Evolutionary conservation across 192 early-diverging fungal genomes (phyloP), one percentile per base, ranked within the genome.

Genomic region (Phlyctochytrium arcticum): DNA sequence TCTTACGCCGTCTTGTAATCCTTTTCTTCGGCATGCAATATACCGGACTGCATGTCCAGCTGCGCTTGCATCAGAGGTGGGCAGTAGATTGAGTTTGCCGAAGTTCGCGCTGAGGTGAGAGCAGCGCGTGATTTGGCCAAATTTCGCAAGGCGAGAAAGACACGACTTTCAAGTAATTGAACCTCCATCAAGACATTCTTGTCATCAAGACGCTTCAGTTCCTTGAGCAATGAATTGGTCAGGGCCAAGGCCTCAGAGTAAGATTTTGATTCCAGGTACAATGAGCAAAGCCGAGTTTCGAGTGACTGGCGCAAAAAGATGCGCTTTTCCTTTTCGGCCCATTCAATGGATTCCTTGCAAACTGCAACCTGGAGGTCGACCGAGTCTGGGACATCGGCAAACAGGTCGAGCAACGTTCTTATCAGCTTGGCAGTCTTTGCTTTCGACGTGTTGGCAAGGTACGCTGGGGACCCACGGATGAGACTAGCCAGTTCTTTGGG

Each of bases 141-240:
- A 73, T 99, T 97, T 54, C 90, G 80, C 27, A 97, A 76, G 3
- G 93, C 91, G 75, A 96, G 90, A 68, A 90, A 97, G 24, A 90
- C 92, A 64, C 93, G 82, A 72, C 91, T 93, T 77, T 99, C 95
- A 48, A 99, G 76, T 54, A 99, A 69, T 62, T 97, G 94, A 5
- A 99, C 96, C 68, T 99, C 97, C 42, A 98, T 92, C 55, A 98
- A 75, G 23, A 96, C 89, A 84, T 92, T 93, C 79, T 97, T 97
- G 82, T 99, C 97, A 81, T 99, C 97, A 44, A 99, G 75, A 46
- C 92, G 89, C 82, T 98, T 99, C n/a, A 99, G 82, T 81, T 97
- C 95, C 57, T 90, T 94, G 56, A 98, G 84, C 42, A 99, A 80
- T 44, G 83, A 74, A 46, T 81, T 80, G 39, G 95, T 93, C 54